Percentiles rank a stretch among this genome's conserved stretches.
phyloP scores from a whole-genome alignment of 768 basidiomycete genomes.

The Pulveroboletus sp. region DNA sequence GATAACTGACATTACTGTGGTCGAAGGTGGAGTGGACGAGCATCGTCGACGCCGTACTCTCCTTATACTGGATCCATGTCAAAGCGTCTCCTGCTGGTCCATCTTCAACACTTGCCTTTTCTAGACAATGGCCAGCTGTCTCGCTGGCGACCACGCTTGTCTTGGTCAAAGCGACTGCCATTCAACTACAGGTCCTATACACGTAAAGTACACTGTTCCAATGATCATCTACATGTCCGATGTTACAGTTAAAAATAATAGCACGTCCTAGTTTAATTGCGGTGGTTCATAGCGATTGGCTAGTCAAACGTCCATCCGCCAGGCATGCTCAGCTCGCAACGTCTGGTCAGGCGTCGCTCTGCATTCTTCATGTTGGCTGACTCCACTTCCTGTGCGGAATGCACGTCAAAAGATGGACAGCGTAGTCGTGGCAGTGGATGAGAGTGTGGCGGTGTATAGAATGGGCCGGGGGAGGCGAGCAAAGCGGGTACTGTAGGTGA shows the following conservation, averaged over 20 bases:
- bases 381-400: constrained; percentile 16
- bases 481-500: constrained; percentile 4
- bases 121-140: constrained; percentile 23
- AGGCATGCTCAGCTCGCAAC: constrained; percentile 37
- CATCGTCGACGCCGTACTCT: constrained; percentile 17
- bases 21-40: constrained; percentile 5
- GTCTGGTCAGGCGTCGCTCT: constrained; percentile 13
- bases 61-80: constrained; percentile 26
- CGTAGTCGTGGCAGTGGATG: constrained; percentile 25
- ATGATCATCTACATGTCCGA: constrained; percentile 10
- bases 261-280: neutral
- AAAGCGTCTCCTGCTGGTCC: constrained; percentile 21
- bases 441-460: constrained; percentile 15
- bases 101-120: constrained; percentile 34
- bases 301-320: constrained; percentile 36
- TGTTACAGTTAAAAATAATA: constrained; percentile 12
- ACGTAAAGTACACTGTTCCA: constrained; percentile 11
- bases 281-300: constrained; percentile 1
- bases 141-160: constrained; percentile 22
- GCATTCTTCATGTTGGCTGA: constrained; percentile 8
- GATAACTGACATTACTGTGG: constrained; percentile 7
- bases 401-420: constrained; percentile 13
- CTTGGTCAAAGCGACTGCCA: constrained; percentile 7
- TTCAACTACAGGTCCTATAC: constrained; percentile 10
- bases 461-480: constrained; percentile 12